A percentile compares a stretch with the other conserved stretches of the same genome.
These are phyloP conservation scores for Phytophthora ramorum DNA, from an alignment of 352 stramenopile genomes.

Conservation along the genomic window DNA sequence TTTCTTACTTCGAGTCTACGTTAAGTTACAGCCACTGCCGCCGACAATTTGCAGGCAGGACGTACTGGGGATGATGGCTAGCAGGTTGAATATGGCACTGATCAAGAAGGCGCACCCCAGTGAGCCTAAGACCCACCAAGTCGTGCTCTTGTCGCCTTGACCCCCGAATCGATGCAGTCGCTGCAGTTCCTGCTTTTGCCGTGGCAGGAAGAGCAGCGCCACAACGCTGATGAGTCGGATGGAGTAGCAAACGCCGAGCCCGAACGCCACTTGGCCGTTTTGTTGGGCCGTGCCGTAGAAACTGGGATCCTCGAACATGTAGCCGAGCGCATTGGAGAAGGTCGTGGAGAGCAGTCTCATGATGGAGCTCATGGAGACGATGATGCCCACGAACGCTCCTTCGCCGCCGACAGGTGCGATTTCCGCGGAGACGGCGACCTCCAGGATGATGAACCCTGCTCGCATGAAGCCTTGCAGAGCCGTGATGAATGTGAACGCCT, in stretches of 20 bases:
- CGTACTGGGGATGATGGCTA: constrained; percentile 39
- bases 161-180: constrained; percentile 35
- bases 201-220: constrained; percentile 49
- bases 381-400: constrained; percentile 56
- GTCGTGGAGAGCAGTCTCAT: constrained; percentile 57
- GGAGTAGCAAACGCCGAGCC: constrained; percentile 48
- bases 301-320: constrained; percentile 44
- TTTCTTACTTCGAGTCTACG: background rate
- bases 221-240: constrained; percentile 49
- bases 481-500: constrained; percentile 47
- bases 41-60: constrained; percentile 46
- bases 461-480: constrained; percentile 51
- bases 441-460: constrained; percentile 43
- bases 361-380: constrained; percentile 62
- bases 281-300: constrained; percentile 25
- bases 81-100: constrained; percentile 45
- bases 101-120: constrained; percentile 41
- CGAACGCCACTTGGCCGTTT: constrained; percentile 37
- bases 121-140: constrained; percentile 46
- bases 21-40: constrained; percentile 37
- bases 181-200: constrained; percentile 58
- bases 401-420: constrained; percentile 61
- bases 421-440: constrained; percentile 51
- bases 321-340: constrained; percentile 50
- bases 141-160: constrained; percentile 31